Conservation (phyloP, 148 eudicot species). For the Chenopodium album region DNA sequence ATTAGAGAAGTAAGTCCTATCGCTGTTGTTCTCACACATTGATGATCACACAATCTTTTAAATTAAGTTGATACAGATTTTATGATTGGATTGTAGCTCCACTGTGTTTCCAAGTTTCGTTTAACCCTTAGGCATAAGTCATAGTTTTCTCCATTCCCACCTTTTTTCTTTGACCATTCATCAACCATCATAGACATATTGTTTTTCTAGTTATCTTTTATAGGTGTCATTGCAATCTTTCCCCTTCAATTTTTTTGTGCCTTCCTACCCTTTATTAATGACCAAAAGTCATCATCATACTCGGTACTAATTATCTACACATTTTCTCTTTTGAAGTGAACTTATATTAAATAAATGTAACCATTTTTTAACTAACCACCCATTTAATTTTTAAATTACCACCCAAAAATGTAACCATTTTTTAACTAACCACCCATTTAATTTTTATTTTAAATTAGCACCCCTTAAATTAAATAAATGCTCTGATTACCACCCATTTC, state of each 20-base stretch:
- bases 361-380: too few species aligned
- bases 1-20: slow-evolving; percentile 67
- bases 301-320: too few species aligned
- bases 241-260: background rate
- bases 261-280: background rate
- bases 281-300: background rate
- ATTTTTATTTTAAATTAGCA: too few species aligned
- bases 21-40: background rate
- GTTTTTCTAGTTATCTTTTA: background rate
- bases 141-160: background rate
- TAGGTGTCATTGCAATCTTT: background rate
- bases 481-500: too few species aligned
- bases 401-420: too few species aligned
- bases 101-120: background rate
- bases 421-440: too few species aligned
- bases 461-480: too few species aligned
- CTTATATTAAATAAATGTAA: too few species aligned
- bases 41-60: background rate
- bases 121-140: background rate
- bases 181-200: background rate
- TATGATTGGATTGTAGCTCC: background rate
- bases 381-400: too few species aligned
- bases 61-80: background rate
- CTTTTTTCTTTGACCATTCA: background rate
- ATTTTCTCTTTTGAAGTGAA: too few species aligned